Evolutionary conservation across 192 early-diverging fungal species (phyloP), one percentile per base, ranked within the genome.

Genomic region (Coemansia sp.): DNA sequence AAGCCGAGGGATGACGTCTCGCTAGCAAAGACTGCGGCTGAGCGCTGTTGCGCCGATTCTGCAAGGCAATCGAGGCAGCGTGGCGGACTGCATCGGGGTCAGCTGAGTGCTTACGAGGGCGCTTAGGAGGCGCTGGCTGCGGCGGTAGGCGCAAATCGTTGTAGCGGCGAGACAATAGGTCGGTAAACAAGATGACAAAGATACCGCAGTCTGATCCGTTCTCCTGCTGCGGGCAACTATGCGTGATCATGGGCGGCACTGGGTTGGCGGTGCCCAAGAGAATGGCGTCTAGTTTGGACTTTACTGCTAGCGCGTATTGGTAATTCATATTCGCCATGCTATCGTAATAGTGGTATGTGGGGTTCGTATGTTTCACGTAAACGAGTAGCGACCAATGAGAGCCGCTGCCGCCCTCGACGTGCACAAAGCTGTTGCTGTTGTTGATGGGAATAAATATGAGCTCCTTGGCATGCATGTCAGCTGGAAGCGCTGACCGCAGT

Each of bases 161-260:
- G 45, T 76, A 76, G 21, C 79, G 62, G 7, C 79, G 66, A 5
- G 64, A 66, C 16, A 82, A 70, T 11, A 82, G 21, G 45, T 82
- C 79, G 13, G 62, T 68, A 68, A 76, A 82, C 21, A 82, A 26
- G 0, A 82, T 42, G 13, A 82, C 74, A 64, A 82, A 82, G 0
- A 82, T 34, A 2, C 79, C 79, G 52, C 79, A 82, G 39, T 82
- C 79, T 3, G 60, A 70, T 6, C 58, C 37, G 39, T 82, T 82
- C 25, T 82, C 79, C 45, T 82, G 79, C 56, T 82, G 79, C 20
- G 79, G 79, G 13, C 79, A 82, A 33, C 70, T 73, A n/a, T 82
- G 79, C 28, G 74, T 70, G 11, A 61, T 36, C 53, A 82, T 72
- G 4, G 56, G 58, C n/a, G 63, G 41, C 12, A n/a, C 36, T 21